Base-by-base conservation (phyloP, 73 alveolate species). In the Paramecium caudatum region DNA sequence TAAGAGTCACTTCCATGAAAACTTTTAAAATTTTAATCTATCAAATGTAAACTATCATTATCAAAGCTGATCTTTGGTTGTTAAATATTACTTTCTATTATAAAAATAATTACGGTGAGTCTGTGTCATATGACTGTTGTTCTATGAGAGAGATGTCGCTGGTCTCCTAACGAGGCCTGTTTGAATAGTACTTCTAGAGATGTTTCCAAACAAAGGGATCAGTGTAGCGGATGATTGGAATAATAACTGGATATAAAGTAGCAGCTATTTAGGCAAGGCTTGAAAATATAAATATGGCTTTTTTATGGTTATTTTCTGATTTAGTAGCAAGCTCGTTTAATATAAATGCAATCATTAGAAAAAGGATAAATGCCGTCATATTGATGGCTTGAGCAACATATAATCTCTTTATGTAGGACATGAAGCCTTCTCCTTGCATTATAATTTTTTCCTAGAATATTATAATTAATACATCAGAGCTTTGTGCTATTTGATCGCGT, bases 191-290 rank as follows among this genome's bases (percentile, higher is more conserved):
- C 43, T 74, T 37, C 5, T 4, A 21, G 3, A 74, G 1, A 27
- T 37, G 43, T 25, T 74, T 74, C 9, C 6, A 17, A 4, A 74
- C 17, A 39, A 74, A 74, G 1, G 88, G 88, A 74, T 74, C 88
- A 8, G 43, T 6, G 15, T 19, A 3, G 19, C 88, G 36, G 3
- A 21, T 43, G 4, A 74, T 2, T 0, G 88, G 88, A 5, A 74
- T 41, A 19, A 43, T 13, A 17, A 74, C 43, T 21, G 88, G 88
- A 74, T 27, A 30, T 6, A 10, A 5, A 4, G 32, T 27, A 10
- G 69, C 62, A 39, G 47, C 17, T 9, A 45, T 41, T 8, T 45
- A 21, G 4, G 88, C 39, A 39, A 74, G n/a, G n/a, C n/a, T n/a
- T n/a, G n/a, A 27, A 19, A 74, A 37, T 5, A 45, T 45, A 27